These are phyloP conservation scores for Neopestalotiopsis rosae DNA, from an alignment of 2,329 filamentous ascomycete species.

Conservation along the genomic window DNA sequence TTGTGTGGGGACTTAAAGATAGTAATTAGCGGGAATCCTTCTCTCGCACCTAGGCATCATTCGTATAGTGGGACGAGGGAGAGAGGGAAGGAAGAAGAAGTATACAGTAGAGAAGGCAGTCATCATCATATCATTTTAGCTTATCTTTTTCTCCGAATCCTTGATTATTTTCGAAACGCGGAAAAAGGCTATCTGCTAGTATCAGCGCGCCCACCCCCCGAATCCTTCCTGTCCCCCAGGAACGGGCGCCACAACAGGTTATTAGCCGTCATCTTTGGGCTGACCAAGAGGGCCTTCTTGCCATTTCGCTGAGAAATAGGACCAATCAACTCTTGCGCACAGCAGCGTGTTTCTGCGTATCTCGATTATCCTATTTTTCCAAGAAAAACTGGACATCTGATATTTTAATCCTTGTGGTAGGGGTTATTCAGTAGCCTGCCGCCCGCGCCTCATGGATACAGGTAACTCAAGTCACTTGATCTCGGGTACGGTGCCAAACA, in stretches of 20 bases:
- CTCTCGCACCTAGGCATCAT: not conserved
- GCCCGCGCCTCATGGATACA: constrained; percentile 12
- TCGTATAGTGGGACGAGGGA: not conserved
- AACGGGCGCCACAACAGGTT: not conserved
- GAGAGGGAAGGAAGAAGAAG: too few relatives aligned
- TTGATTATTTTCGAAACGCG: not conserved
- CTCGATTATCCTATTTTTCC: not conserved
- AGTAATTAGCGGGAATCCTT: not conserved
- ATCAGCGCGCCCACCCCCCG: too few relatives aligned
- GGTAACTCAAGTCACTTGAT: constrained; percentile 12
- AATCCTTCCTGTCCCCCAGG: not conserved
- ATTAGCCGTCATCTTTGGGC: not conserved
- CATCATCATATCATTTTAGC: not conserved
- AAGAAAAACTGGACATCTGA: not conserved
- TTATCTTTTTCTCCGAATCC: not conserved
- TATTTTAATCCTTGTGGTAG: not conserved
- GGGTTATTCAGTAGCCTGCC: not conserved
- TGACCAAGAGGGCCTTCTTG: not conserved
- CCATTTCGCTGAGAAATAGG: not conserved
- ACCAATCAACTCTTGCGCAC: not conserved
- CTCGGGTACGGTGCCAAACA: not conserved
- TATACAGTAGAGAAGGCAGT: not conserved
- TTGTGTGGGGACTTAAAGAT: not conserved
- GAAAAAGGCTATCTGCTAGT: too few relatives aligned
- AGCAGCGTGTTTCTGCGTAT: not conserved